Evolutionary conservation across 768 basidiomycete species (phyloP).

Genomic region (Coprinopsis sp.): DNA sequence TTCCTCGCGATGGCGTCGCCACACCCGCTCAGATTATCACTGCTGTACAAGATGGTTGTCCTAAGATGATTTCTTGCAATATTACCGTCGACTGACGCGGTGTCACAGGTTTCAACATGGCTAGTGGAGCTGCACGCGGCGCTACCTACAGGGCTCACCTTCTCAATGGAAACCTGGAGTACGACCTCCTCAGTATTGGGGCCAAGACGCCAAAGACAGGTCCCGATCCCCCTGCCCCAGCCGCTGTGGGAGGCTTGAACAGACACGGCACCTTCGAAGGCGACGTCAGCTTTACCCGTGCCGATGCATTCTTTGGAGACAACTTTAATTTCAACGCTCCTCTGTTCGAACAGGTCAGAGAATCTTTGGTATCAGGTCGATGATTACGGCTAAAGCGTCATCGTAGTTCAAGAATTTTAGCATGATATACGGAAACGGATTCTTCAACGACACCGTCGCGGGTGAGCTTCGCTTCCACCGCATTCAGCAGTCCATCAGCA

Average conservation of each 20-base stretch:
- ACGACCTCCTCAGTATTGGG: conserved; percentile 14
- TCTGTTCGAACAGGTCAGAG: too few species aligned
- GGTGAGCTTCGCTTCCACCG: too few species aligned
- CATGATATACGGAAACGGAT: too few species aligned
- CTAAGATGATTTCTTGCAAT: neutral
- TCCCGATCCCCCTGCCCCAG: conserved; percentile 14
- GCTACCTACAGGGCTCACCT: conserved; percentile 14
- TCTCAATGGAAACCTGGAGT: conserved; percentile 15
- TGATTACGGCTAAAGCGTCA: too few species aligned
- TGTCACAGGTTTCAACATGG: conserved; percentile 15
- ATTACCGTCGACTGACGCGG: neutral
- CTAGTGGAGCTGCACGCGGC: conserved; percentile 11
- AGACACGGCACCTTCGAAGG: conserved; percentile 17
- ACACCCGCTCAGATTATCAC: conserved; percentile 10
- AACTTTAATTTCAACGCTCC: too few species aligned
- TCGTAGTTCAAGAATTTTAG: too few species aligned
- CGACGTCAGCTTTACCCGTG: too few species aligned
- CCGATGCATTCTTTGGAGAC: too few species aligned
- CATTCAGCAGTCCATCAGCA: too few species aligned
- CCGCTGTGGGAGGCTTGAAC: conserved; percentile 16
- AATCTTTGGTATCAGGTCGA: too few species aligned
- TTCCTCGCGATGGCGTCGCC: conserved; percentile 11
- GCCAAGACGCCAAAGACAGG: conserved; percentile 14
- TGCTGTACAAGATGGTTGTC: conserved; percentile 11
- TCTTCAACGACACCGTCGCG: too few species aligned